Base-by-base conservation (phyloP, 345 rosid species). In the Populus euphratica region DNA sequence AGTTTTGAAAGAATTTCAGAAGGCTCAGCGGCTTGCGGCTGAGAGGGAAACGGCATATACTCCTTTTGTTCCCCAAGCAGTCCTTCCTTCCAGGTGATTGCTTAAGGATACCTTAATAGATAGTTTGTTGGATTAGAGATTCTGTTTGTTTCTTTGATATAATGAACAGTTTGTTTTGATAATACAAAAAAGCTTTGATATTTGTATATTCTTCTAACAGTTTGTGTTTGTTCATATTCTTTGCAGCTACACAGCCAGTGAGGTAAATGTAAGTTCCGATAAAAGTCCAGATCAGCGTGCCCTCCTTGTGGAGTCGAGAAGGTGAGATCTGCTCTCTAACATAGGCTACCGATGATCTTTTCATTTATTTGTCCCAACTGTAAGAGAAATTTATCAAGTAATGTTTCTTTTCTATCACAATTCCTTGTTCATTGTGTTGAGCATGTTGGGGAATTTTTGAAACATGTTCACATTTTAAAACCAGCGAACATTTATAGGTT, bases 1-100 rank as follows among this genome's bases (percentile, higher is more conserved):
- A 31, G 97, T 96, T 80, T 80, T 96, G 85, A 92, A 87, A 82
- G 99, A 96, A 88, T 96, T 93, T 86, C 99, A 92, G 86, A 96
- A 96, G 86, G 97, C 98, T 70, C 98, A 96, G 69, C 90, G 95
- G 87, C 91, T 96, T n/a, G 93, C 99, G 27, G 97, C 98, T 59
- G 97, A 92, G 87, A 89, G 97, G 79, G 99, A 96, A 91, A 96
- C 92, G 2, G 90, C 97, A 1, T 95, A 91, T 73, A 78, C 97
- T 77, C 93, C 97, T 25, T 90, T 88, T 61, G 88, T 86, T 88
- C 91, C 94, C 73, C 93, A 91, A 85, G 82, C 83, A 49, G 82
- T 27, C 74, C 83, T 86, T 86, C 89, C 92, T 75, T 89, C 95
- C 35, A 90, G 97, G 97, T 94, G 84, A 78, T n/a, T 78, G 33